Conservation (phyloP, 2,329 filamentous ascomycete genomes). For the Arthrocladium fulminans region DNA sequence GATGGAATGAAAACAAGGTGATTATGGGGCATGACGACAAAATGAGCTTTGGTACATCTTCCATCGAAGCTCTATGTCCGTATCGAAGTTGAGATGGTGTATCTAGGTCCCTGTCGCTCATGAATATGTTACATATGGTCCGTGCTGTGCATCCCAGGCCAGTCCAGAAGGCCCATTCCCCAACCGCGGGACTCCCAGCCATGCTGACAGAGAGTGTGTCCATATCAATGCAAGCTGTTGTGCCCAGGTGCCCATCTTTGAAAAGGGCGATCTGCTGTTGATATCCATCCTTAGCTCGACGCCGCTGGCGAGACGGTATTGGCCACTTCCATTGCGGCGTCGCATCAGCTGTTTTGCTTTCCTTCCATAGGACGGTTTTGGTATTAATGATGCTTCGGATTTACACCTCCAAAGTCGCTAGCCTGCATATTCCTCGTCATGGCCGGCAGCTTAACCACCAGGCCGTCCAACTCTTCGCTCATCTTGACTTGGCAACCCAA, state of each 20-base stretch:
- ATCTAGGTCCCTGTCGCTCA: not conserved
- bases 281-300: too few relatives aligned
- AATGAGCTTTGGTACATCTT: not conserved
- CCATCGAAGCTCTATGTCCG: not conserved
- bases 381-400: constrained; percentile 7
- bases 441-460: constrained; percentile 73
- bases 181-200: too few relatives aligned
- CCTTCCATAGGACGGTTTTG: not conserved
- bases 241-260: too few relatives aligned
- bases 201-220: too few relatives aligned
- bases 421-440: constrained; percentile 97
- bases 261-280: too few relatives aligned
- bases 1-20: too few relatives aligned
- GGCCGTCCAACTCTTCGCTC: constrained; percentile 78
- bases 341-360: too few relatives aligned
- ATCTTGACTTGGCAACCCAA: constrained; percentile 88
- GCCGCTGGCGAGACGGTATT: too few relatives aligned
- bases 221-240: too few relatives aligned
- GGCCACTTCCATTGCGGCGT: too few relatives aligned
- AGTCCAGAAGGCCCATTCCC: not conserved
- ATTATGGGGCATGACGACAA: too few relatives aligned
- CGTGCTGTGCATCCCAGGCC: not conserved
- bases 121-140: not conserved
- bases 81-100: not conserved
- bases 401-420: constrained; percentile 62